These are phyloP conservation scores for Dalechampia spathulata DNA, from an alignment of 441 rosid genomes.

Conservation along the genomic window DNA sequence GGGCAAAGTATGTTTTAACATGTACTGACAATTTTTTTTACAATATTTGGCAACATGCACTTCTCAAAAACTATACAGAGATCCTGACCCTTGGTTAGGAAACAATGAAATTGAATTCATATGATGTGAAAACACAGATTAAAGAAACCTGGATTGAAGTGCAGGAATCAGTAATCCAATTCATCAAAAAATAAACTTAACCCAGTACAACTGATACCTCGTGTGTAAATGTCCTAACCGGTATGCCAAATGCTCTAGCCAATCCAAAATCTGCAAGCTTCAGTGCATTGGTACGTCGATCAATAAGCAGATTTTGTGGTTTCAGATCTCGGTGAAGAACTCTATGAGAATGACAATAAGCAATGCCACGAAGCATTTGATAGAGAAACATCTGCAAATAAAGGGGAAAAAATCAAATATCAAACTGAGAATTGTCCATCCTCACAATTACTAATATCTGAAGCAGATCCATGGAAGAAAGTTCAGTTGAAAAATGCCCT, in stretches of 20 bases:
- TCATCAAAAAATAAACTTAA: background rate
- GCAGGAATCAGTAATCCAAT: too few relatives aligned
- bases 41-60: too few relatives aligned
- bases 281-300: constrained; percentile 75
- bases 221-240: constrained; percentile 95
- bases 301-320: constrained; percentile 91
- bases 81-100: too few relatives aligned
- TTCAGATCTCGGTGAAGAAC: constrained; percentile 97
- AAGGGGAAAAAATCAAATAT: background rate
- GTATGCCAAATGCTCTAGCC: constrained; percentile 95
- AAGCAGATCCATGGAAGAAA: background rate
- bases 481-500: background rate
- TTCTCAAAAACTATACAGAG: too few relatives aligned
- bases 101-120: too few relatives aligned
- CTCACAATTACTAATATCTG: background rate
- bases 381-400: constrained; percentile 73
- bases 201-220: constrained; percentile 44
- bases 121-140: too few relatives aligned
- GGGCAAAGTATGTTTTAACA: too few relatives aligned
- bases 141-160: too few relatives aligned
- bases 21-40: too few relatives aligned
- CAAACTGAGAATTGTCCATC: background rate
- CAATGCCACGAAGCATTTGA: constrained; percentile 95
- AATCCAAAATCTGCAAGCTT: constrained; percentile 99
- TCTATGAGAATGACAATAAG: constrained; percentile 97